Evolutionary conservation across 108 stramenopile species (phyloP).

Genomic region (Cyclotella kingstonii): DNA sequence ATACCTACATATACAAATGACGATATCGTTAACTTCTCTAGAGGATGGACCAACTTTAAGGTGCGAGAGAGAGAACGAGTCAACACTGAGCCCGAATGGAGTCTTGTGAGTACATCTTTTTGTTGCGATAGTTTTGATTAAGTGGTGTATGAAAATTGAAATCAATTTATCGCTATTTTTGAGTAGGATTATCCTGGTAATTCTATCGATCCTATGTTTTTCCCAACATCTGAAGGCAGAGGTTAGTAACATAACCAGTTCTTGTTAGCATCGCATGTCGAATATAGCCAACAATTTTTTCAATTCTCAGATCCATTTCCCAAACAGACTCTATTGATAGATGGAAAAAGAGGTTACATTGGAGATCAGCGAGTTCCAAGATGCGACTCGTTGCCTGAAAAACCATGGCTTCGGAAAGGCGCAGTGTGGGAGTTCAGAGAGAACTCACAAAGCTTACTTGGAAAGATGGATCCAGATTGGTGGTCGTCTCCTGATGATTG

Average conservation of each 20-base stretch:
- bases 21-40: constrained; percentile 42
- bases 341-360: constrained; percentile 17
- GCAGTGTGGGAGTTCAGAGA: constrained; percentile 22
- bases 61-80: constrained; percentile 19
- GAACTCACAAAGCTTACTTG: constrained; percentile 15
- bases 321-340: constrained; percentile 7
- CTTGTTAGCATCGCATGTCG: not conserved
- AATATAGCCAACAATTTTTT: not conserved
- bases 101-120: not conserved
- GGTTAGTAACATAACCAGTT: not conserved
- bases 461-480: constrained; percentile 27
- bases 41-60: constrained; percentile 31
- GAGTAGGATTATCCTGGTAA: too few species aligned
- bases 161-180: not conserved
- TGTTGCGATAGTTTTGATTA: not conserved
- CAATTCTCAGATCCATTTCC: constrained; percentile 22
- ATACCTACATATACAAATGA: constrained; percentile 40
- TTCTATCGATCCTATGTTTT: constrained; percentile 26
- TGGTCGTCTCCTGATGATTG: constrained; percentile 6
- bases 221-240: constrained; percentile 32
- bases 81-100: constrained; percentile 24
- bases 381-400: constrained; percentile 1
- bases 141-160: constrained; percentile 5
- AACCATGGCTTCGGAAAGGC: constrained; percentile 33
- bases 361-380: constrained; percentile 7